Evolutionary conservation across 805 yeast species (phyloP).

Genomic region (Starmera dryadoides): DNA sequence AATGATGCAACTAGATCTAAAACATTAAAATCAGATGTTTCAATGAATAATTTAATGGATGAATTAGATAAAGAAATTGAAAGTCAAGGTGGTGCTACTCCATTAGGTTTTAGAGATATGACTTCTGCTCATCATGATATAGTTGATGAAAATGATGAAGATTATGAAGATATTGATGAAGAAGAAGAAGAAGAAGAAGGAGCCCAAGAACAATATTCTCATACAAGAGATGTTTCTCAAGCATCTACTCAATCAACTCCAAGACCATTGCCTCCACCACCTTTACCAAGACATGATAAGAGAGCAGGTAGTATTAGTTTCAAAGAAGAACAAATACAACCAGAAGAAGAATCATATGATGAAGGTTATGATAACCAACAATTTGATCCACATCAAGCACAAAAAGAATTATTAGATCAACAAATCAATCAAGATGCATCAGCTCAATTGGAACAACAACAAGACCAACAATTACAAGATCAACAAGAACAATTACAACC

Average conservation of each 20-base stretch:
- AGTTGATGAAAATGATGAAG: not conserved
- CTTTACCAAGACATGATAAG: slow-evolving; percentile 17
- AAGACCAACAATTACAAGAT: not conserved
- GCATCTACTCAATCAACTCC: not conserved
- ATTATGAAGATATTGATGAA: not conserved
- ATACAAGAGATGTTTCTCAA: not conserved
- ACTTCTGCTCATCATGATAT: not conserved
- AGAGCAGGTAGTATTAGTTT: slow-evolving; percentile 5
- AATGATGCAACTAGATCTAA: slow-evolving; percentile 4
- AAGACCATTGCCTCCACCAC: slow-evolving; percentile 23
- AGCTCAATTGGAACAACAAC: not conserved
- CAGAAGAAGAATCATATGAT: too few relatives aligned
- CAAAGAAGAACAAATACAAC: not conserved
- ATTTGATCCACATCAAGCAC: too few relatives aligned
- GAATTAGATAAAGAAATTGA: slow-evolving; percentile 9
- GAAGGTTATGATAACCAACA: too few relatives aligned
- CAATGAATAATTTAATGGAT: slow-evolving; percentile 8
- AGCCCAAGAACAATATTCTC: too few relatives aligned
- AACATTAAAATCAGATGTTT: slow-evolving; percentile 4
- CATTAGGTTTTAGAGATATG: not conserved
- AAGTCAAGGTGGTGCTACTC: slow-evolving; percentile 1
- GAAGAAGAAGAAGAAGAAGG: not conserved
- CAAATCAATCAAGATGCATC: not conserved
- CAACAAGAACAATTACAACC: not conserved
- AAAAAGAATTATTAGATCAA: not conserved